Conservation (phyloP, 2,329 filamentous ascomycete genomes). For the Harringtonia lauricola region DNA sequence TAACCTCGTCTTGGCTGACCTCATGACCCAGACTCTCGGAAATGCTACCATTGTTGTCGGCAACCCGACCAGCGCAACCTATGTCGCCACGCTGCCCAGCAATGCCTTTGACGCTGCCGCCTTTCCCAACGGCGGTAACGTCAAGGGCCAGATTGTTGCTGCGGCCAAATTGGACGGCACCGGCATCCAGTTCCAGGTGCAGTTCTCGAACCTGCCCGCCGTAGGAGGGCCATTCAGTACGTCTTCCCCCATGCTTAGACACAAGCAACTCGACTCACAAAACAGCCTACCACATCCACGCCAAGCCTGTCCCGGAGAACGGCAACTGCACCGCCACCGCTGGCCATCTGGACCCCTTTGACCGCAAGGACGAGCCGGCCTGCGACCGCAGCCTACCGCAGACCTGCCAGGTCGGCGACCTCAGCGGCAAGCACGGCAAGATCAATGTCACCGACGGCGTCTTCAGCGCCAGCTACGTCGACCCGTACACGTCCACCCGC, state of each 20-base stretch:
- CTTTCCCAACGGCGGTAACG: conserved; percentile 34
- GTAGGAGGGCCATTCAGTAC: conserved; percentile 25
- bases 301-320: conserved; percentile 45
- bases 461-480: conserved; percentile 39
- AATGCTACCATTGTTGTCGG: conserved; percentile 24
- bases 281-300: conserved; percentile 66
- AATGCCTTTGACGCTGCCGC: conserved; percentile 37
- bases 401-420: conserved; percentile 66
- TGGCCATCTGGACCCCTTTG: conserved; percentile 60
- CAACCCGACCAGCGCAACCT: conserved; percentile 45
- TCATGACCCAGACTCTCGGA: conserved; percentile 6
- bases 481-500: conserved; percentile 45
- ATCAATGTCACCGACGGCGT: conserved; percentile 41
- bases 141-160: conserved; percentile 29
- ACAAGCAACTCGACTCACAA: no score
- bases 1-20: background rate
- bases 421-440: conserved; percentile 62
- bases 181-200: conserved; percentile 21
- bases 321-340: conserved; percentile 63
- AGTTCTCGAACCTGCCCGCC: conserved; percentile 20
- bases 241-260: background rate
- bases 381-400: conserved; percentile 47
- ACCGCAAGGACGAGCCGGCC: conserved; percentile 47
- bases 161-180: conserved; percentile 15
- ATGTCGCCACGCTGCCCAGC: conserved; percentile 44